phyloP scores from a whole-genome alignment of 352 stramenopile species.

The Pythium vanterpoolii region DNA sequence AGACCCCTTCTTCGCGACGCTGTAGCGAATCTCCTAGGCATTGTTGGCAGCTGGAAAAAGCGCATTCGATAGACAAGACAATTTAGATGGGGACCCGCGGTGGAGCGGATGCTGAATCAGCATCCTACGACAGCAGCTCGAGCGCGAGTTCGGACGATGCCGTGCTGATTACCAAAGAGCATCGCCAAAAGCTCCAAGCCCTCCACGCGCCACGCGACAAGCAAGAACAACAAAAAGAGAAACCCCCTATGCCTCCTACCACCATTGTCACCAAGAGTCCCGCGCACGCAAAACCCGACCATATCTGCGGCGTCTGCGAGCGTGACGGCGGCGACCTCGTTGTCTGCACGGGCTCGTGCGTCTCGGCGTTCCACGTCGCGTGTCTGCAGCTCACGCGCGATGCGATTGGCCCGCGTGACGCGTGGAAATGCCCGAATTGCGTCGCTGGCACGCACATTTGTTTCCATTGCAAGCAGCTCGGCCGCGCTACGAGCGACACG shows the following conservation, averaged over 20 bases:
- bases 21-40: neutral
- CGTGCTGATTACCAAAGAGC: constrained; percentile 68
- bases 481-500: constrained; percentile 23
- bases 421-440: constrained; percentile 67
- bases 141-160: constrained; percentile 67
- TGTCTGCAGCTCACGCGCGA: constrained; percentile 33
- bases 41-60: neutral
- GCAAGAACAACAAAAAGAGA: neutral
- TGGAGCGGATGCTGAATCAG: constrained; percentile 6
- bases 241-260: neutral
- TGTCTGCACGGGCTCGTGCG: constrained; percentile 65
- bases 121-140: constrained; percentile 41
- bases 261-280: neutral
- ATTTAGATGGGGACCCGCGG: constrained; percentile 12
- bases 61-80: neutral
- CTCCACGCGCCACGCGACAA: neutral
- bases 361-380: constrained; percentile 61
- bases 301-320: constrained; percentile 73
- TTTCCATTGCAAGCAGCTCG: constrained; percentile 76
- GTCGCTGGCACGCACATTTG: constrained; percentile 54
- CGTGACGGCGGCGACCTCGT: constrained; percentile 40
- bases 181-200: constrained; percentile 49
- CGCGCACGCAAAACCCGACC: constrained; percentile 30
- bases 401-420: constrained; percentile 14
- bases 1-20: neutral